phyloP scores from a whole-genome alignment of 2,329 filamentous ascomycete genomes.

The Phyllachora maydis region DNA sequence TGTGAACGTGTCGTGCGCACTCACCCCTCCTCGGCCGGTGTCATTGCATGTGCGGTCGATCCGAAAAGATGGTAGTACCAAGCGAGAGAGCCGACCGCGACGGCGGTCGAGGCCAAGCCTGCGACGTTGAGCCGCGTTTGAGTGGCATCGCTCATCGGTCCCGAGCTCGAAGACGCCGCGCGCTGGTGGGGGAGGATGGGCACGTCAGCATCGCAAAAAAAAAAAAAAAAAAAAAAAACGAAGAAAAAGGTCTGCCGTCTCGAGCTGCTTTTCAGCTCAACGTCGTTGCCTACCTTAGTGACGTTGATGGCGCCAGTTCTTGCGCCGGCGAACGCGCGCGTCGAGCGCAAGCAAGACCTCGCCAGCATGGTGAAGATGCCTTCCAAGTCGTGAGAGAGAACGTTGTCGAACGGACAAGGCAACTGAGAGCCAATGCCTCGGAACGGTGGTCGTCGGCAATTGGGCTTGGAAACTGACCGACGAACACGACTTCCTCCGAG shows the following conservation, averaged over 20 bases:
- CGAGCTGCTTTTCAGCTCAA: too few species aligned
- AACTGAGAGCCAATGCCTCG: constrained; percentile 17
- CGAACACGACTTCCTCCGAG: too few species aligned
- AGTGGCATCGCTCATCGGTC: constrained; percentile 47
- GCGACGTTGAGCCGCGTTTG: constrained; percentile 71
- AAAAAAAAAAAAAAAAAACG: too few species aligned
- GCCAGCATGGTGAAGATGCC: constrained; percentile 62
- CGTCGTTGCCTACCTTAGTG: constrained; percentile 45
- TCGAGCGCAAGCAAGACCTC: constrained; percentile 74
- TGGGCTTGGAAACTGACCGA: too few species aligned
- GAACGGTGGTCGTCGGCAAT: too few species aligned
- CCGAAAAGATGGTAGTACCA: constrained; percentile 98
- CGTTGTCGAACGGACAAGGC: constrained; percentile 13
- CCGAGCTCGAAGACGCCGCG: constrained; percentile 50
- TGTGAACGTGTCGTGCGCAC: constrained; percentile 23
- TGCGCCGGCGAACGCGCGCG: constrained; percentile 65
- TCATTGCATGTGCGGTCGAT: constrained; percentile 69
- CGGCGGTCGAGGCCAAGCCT: constrained; percentile 66
- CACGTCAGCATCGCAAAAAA: too few species aligned
- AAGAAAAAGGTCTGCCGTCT: too few species aligned
- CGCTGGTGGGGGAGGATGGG: constrained; percentile 22
- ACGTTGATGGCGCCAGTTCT: constrained; percentile 52
- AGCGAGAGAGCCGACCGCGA: constrained; percentile 73
- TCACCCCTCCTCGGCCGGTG: constrained; percentile 95
- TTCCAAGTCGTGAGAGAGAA: constrained; percentile 15